Evolutionary conservation across 257 asterid genomes (phyloP), one percentile per base, ranked within the genome.

Genomic region (Fraxinus anomala): DNA sequence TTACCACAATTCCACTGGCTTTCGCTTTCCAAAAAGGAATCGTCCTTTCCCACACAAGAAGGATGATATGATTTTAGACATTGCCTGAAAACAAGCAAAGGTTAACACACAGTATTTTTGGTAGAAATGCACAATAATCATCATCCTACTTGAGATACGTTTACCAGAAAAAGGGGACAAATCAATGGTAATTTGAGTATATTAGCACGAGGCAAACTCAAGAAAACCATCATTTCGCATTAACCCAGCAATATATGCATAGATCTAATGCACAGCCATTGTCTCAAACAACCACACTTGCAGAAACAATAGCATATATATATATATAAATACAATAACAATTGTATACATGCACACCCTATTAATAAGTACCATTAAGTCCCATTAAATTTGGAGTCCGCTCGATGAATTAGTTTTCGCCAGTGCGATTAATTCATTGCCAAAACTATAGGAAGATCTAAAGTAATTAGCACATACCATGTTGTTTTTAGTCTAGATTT

Each of bases 21-120:
- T 11, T 86, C 79, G 72, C 89, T 83, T 23, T 80, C 74, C 76
- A 88, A 76, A 80, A 86, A 85, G 1, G 94, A 85, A 17, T 76
- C 83, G 7, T 82, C 89, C 86, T 88, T 87, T 36, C 39, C 87
- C 80, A 90, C 89, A 24, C 99, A 94, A 24, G 19, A 4, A 47
- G 86, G 88, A 80, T 94, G 99, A 73, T 89, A 94, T 49, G 96
- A 82, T 83, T 94, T 94, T 68, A 81, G 73, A 78, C 99, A 94
- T 11, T 91, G 71, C 89, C 99, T 94, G 95, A 17, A 84, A 81
- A 39, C 84, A 28, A 73, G 24, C 63, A 82, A 72, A 21, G 30
- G 34, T 63, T 63, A 63, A 9, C 13, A 24, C 1, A n/a, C 26
- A 26, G 69, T 12, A 23, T 24, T 7, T 61, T 63, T 63, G 69